Conservation (phyloP, 1,139 yeast species). For the Hyphopichia buzzinii region DNA sequence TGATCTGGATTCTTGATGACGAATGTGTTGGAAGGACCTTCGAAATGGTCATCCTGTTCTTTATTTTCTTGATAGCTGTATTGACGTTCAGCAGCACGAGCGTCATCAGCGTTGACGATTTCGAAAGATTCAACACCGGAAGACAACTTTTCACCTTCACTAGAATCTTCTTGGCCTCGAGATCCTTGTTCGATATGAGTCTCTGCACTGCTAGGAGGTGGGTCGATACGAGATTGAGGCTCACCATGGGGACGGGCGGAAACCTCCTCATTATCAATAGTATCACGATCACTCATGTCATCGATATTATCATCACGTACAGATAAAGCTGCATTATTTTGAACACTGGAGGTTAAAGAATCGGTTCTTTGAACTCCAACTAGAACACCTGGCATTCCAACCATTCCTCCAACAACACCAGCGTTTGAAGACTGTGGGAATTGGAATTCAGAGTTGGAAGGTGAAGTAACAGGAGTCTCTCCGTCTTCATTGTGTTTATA, state of each 20-base stretch:
- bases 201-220: constrained; percentile 14
- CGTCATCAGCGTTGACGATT: constrained; percentile 52
- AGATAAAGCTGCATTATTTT: constrained; percentile 86
- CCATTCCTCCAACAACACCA: constrained; percentile 41
- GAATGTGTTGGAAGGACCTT: constrained; percentile 8
- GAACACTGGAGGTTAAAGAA: constrained; percentile 86
- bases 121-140: constrained; percentile 54
- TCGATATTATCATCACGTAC: constrained; percentile 72
- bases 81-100: constrained; percentile 13
- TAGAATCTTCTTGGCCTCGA: constrained; percentile 14
- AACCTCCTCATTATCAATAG: constrained; percentile 39
- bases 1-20: constrained; percentile 10
- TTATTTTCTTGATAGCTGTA: constrained; percentile 9
- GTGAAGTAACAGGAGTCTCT: constrained; percentile 60
- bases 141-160: constrained; percentile 41
- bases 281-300: constrained; percentile 60
- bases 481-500: constrained; percentile 26
- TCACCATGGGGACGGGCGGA: constrained; percentile 7
- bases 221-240: constrained; percentile 8
- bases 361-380: constrained; percentile 60
- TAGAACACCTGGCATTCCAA: constrained; percentile 48
- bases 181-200: constrained; percentile 13
- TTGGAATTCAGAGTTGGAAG: constrained; percentile 51
- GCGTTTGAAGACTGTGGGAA: constrained; percentile 45
- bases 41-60: constrained; percentile 8